Percentiles rank a stretch among this genome's conserved stretches.
Conservation (phyloP, 1,284 basidiomycete species). For the Cystobasidium pallidum region DNA sequence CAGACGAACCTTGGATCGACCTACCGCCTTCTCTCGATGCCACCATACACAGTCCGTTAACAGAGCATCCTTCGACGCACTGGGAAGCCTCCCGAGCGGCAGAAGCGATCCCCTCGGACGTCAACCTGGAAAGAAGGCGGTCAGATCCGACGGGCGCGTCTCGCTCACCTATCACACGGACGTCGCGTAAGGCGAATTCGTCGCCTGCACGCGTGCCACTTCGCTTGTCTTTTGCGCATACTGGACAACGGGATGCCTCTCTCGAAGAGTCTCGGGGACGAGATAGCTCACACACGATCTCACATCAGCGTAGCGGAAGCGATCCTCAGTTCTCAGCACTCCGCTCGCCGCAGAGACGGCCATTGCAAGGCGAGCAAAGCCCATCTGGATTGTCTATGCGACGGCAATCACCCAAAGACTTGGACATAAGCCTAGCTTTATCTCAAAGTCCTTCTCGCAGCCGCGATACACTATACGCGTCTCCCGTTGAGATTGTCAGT, state of each 20-base stretch:
- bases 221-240: neutral
- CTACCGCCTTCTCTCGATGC: conserved; percentile 8
- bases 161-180: neutral
- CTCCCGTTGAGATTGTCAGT: neutral
- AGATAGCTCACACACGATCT: neutral
- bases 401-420: neutral
- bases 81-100: neutral
- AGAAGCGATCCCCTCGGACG: neutral
- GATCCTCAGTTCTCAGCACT: neutral
- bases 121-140: neutral
- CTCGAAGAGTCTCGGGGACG: neutral
- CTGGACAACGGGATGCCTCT: neutral
- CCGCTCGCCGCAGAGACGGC: neutral
- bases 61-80: neutral
- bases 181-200: neutral
- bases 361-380: neutral
- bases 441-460: neutral
- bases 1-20: conserved; percentile 35
- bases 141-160: neutral
- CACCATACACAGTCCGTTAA: neutral
- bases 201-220: conserved; percentile 3
- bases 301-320: conserved; percentile 1
- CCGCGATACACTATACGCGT: neutral
- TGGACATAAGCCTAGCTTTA: neutral
- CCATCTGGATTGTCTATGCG: neutral